Evolutionary conservation across 2,329 filamentous ascomycete genomes (phyloP).

Genomic region (Arthroderma sp.): DNA sequence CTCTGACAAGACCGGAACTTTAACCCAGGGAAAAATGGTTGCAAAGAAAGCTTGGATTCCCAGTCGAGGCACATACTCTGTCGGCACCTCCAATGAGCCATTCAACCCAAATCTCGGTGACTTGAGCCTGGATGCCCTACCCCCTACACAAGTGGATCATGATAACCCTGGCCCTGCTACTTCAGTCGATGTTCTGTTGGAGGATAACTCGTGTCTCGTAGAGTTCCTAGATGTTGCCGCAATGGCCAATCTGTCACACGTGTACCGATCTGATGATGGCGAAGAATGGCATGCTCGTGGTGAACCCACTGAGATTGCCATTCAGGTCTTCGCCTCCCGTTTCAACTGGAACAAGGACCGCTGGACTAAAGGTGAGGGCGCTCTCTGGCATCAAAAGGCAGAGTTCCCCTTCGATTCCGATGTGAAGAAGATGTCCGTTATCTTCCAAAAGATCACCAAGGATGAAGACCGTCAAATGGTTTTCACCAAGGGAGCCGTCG

Average conservation of each 20-base stretch:
- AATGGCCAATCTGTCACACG: constrained; percentile 51
- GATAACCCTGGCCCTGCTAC: constrained; percentile 15
- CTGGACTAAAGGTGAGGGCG: constrained; percentile 37
- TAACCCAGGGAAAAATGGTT: constrained; percentile 53
- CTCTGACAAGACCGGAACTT: constrained; percentile 47
- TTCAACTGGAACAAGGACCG: constrained; percentile 50
- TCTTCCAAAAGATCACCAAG: constrained; percentile 34
- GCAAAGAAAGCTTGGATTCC: constrained; percentile 48
- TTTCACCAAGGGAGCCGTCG: constrained; percentile 38
- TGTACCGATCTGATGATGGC: constrained; percentile 39
- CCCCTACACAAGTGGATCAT: constrained; percentile 18
- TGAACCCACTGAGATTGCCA: constrained; percentile 60
- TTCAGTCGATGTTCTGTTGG: constrained; percentile 23
- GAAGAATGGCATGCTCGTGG: constrained; percentile 49
- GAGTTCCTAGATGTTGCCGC: constrained; percentile 50
- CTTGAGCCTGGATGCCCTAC: constrained; percentile 27
- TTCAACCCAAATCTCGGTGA: constrained; percentile 44
- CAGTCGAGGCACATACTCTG: constrained; percentile 42
- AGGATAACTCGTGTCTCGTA: constrained; percentile 37
- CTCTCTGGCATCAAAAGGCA: constrained; percentile 45
- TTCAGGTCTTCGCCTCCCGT: constrained; percentile 58
- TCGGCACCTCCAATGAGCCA: constrained; percentile 43
- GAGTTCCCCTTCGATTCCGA: constrained; percentile 64
- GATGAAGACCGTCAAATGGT: constrained; percentile 20
- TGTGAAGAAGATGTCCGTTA: constrained; percentile 65